Conservation (phyloP, 1,284 basidiomycete genomes). For the Peniophora sp. region DNA sequence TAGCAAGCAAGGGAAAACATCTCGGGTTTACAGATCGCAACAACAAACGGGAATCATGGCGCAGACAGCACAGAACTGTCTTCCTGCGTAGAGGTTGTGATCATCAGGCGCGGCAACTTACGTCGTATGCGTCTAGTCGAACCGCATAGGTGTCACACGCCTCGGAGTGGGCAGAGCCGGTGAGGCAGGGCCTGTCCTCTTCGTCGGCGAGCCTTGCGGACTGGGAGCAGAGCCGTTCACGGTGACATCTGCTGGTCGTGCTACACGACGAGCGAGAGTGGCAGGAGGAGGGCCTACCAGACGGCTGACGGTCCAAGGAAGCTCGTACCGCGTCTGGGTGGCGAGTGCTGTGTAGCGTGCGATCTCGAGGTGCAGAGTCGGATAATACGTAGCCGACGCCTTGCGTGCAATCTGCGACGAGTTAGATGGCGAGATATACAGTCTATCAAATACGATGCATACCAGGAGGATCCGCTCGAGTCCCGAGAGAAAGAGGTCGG, state of each 20-base stretch:
- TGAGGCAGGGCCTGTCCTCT: neutral
- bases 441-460: slow-evolving; percentile 11
- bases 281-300: slow-evolving; percentile 64
- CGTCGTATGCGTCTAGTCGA: slow-evolving; percentile 5
- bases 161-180: slow-evolving; percentile 12
- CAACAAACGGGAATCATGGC: too few relatives aligned
- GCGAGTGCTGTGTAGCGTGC: slow-evolving; percentile 74
- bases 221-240: slow-evolving; percentile 1
- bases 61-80: too few relatives aligned
- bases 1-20: too few relatives aligned
- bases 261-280: slow-evolving; percentile 21
- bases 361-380: slow-evolving; percentile 85
- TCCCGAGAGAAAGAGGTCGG: slow-evolving; percentile 81
- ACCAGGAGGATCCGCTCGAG: slow-evolving; percentile 78
- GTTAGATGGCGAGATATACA: neutral
- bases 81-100: too few relatives aligned
- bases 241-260: neutral
- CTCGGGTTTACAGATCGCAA: too few relatives aligned
- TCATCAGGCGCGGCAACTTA: too few relatives aligned
- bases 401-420: slow-evolving; percentile 75
- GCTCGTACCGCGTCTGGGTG: slow-evolving; percentile 53
- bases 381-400: slow-evolving; percentile 89
- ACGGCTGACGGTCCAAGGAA: slow-evolving; percentile 69
- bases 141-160: slow-evolving; percentile 10
- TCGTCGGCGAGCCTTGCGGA: slow-evolving; percentile 4